A percentile compares a stretch with the other conserved stretches of the same genome.
These are phyloP conservation scores for Mycena indigotica DNA, from an alignment of 768 basidiomycete genomes.

Conservation along the genomic window DNA sequence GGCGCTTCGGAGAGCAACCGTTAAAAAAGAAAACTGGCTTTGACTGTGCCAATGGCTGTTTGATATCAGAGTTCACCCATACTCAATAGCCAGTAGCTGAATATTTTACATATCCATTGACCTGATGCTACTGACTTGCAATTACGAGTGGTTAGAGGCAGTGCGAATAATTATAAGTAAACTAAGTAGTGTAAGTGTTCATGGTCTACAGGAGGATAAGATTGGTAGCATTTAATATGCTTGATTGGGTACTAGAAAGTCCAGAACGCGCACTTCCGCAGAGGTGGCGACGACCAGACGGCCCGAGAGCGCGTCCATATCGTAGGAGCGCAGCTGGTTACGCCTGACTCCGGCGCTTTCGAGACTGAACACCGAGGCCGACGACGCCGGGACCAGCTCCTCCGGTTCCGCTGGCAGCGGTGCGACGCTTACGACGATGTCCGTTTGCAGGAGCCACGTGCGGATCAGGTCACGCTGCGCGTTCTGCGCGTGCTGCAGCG, in stretches of 20 bases:
- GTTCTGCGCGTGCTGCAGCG: not conserved
- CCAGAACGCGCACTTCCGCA: conserved; percentile 9
- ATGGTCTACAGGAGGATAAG: too few species aligned
- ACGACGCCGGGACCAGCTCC: conserved; percentile 1
- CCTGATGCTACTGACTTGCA: too few species aligned
- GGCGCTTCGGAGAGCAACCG: too few species aligned
- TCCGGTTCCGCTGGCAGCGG: not conserved
- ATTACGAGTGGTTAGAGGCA: too few species aligned
- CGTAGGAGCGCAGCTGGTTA: conserved; percentile 11
- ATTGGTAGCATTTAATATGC: too few species aligned
- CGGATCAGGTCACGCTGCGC: not conserved
- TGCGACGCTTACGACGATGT: not conserved
- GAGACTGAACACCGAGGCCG: conserved; percentile 10
- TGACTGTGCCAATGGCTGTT: too few species aligned
- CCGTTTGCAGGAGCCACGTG: not conserved
- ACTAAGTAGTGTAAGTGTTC: too few species aligned
- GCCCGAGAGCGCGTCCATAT: conserved; percentile 11
- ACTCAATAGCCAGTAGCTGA: too few species aligned
- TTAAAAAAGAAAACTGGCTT: too few species aligned
- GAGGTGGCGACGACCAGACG: not conserved
- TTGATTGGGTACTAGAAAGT: conserved; percentile 12
- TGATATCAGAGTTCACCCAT: too few species aligned
- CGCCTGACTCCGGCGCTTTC: not conserved
- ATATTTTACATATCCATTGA: too few species aligned
- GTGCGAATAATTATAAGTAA: too few species aligned